Evolutionary conservation across 139 green algal genomes (phyloP).

Genomic region (Picochlorum sp.): DNA sequence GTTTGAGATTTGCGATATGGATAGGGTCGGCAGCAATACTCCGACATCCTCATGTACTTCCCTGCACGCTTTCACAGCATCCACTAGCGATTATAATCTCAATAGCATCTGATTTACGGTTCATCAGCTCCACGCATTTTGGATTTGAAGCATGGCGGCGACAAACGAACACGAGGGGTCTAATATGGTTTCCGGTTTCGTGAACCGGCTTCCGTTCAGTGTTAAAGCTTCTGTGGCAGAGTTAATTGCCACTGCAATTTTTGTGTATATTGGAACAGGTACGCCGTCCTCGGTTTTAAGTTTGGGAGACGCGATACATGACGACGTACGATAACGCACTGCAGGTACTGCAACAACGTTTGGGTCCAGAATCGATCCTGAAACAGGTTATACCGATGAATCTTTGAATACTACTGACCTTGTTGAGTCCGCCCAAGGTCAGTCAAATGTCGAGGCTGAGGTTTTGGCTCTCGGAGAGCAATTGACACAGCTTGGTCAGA

Average conservation of each 20-base stretch:
- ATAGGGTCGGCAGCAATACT: no score
- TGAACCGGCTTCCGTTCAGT: constrained; percentile 1
- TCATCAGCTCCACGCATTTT: no score
- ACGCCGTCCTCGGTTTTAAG: not conserved
- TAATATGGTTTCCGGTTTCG: no score
- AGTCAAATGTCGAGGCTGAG: not conserved
- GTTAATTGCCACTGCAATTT: constrained; percentile 13
- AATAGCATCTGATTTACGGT: no score
- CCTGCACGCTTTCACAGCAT: no score
- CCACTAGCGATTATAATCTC: no score
- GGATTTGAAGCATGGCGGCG: no score
- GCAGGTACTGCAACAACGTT: not conserved
- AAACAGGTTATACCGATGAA: not conserved
- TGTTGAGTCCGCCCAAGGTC: not conserved
- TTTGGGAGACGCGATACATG: not conserved
- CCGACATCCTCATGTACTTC: no score
- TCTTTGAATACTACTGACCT: not conserved
- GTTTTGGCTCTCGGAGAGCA: not conserved
- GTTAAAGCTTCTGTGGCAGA: constrained; percentile 24
- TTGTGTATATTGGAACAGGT: constrained; percentile 22
- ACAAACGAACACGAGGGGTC: no score
- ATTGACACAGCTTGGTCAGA: constrained; percentile 12
- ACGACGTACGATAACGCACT: not conserved
- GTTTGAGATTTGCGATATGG: no score
- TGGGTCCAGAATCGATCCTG: not conserved